Evolutionary conservation across 352 stramenopile species (phyloP), one percentile per base, ranked within the genome.

Genomic region (Phytophthora agathidicida): DNA sequence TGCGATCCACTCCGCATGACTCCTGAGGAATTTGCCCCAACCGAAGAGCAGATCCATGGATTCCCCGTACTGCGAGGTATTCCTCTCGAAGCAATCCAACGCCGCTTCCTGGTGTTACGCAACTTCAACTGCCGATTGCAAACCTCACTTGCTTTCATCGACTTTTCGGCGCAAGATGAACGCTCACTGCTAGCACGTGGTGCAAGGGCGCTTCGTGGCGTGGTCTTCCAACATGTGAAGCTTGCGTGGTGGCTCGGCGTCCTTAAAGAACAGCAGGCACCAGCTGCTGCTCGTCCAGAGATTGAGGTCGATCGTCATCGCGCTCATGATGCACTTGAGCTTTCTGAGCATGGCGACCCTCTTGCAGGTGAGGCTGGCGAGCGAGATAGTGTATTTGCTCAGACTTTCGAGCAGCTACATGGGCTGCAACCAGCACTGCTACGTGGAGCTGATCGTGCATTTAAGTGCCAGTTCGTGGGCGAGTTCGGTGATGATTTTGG

Each of bases 401-500:
- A 97, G 42, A 85, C 72, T 16, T 96, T 96, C 49, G 75, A 88
- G 11, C 90, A 97, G 38, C 65, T 97, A 7, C 89, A 97, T 42
- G 41, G 63, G 3, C 75, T 96, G 14, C 87, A 96, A 51, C 89
- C 90, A n/a, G 90, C 87, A 7, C 66, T 96, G 8, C 58, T 97
- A 28, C 77, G 91, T 17, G 85, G 89, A 1, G 72, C 80, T 2
- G 90, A 96, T 17, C 88, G 94, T 22, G 77, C 94, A 10, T 98
- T 97, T 71, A 96, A 97, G 60, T 96, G 85, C 46, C 83, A 97
- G 50, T 97, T 97, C 41, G 88, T 96, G 3, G 91, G 89, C 2
- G 89, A 97, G 61, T 95, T 93, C 62, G 89, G 86, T 3, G 88
- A 97, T 39, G 91, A 97, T 46, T 96, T 96, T 61, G 91, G 89